Percentiles rank a stretch among this genome's conserved stretches.
These are phyloP conservation scores for Poa annua DNA, from an alignment of 176 grass and related monocot species.

Conservation along the genomic window DNA sequence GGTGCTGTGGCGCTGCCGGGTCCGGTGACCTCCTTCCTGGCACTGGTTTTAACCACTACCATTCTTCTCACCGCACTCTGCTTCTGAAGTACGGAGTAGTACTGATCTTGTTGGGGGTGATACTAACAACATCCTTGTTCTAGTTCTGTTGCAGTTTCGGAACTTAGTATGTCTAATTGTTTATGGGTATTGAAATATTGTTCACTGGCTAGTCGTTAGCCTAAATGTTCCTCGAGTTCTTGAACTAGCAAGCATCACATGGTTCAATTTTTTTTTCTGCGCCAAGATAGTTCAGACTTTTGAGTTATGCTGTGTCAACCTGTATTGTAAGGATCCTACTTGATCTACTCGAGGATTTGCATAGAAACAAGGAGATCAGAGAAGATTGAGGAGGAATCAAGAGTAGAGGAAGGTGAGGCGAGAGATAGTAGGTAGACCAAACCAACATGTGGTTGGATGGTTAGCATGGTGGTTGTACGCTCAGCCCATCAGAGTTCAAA, in stretches of 20 bases:
- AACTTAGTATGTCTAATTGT: neutral
- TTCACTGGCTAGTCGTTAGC: neutral
- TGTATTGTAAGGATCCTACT: neutral
- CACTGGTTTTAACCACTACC: constrained; percentile 9
- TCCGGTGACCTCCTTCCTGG: constrained; percentile 8
- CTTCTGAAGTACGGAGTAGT: constrained; percentile 33
- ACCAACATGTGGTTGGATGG: no score
- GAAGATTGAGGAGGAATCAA: neutral
- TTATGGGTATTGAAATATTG: neutral
- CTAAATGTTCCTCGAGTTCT: neutral
- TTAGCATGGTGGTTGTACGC: no score
- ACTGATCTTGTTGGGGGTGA: neutral
- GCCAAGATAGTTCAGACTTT: neutral
- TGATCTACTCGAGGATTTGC: neutral
- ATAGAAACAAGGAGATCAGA: neutral
- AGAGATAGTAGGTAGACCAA: neutral
- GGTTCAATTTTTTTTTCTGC: neutral
- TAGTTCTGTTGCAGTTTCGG: neutral
- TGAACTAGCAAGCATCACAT: neutral
- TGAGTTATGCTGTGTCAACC: neutral
- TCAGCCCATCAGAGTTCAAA: no score
- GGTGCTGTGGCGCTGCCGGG: neutral
- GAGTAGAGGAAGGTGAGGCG: neutral
- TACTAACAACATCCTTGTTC: neutral
- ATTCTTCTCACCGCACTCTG: constrained; percentile 21